Conservation (phyloP, 257 asterid species). For the Osmanthus fragrans region DNA sequence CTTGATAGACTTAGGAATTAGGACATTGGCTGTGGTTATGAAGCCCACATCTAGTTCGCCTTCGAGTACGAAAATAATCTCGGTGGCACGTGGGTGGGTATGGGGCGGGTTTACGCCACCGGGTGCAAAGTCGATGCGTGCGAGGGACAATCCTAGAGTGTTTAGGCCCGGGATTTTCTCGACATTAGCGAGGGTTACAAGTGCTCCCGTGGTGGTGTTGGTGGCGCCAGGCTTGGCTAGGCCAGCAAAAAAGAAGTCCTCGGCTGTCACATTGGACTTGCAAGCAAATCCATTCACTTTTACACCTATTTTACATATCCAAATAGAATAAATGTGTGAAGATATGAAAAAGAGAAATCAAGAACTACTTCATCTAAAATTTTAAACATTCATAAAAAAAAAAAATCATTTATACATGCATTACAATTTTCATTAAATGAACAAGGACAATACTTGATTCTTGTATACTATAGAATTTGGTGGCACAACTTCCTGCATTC, state of each 20-base stretch:
- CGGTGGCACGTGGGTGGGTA: too few relatives aligned
- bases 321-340: background rate
- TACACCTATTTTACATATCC: conserved; percentile 32
- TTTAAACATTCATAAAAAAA: too few relatives aligned
- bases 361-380: background rate
- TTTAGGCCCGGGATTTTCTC: conserved; percentile 72
- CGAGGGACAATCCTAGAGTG: conserved; percentile 77
- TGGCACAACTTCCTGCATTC: background rate
- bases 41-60: too few relatives aligned
- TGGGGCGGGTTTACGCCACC: too few relatives aligned
- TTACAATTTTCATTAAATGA: too few relatives aligned
- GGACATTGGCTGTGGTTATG: too few relatives aligned
- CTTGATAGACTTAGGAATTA: too few relatives aligned
- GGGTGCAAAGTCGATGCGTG: conserved; percentile 64
- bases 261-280: conserved; percentile 56
- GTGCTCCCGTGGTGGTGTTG: conserved; percentile 62
- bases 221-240: conserved; percentile 60
- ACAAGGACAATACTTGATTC: too few relatives aligned
- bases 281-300: conserved; percentile 64
- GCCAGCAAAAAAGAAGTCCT: conserved; percentile 56
- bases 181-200: conserved; percentile 69
- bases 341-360: background rate
- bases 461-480: background rate
- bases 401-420: background rate
- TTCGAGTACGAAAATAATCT: too few relatives aligned